Percentiles rank a stretch among this genome's conserved stretches.
phyloP scores from a whole-genome alignment of 495 filamentous ascomycete genomes.

The Penicillium nucicola region DNA sequence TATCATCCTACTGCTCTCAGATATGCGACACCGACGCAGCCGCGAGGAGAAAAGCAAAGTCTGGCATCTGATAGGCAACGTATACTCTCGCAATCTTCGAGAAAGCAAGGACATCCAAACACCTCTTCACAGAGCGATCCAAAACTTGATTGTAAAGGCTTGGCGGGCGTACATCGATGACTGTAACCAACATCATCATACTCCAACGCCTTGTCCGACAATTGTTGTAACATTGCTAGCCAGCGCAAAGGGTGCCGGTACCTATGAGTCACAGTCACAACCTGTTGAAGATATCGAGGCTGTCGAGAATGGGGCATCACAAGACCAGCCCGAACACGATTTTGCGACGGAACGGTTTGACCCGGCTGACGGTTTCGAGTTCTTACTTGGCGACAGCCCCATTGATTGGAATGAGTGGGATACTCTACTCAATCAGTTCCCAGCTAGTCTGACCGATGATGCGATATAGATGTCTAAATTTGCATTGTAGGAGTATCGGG shows the following conservation, averaged over 20 bases:
- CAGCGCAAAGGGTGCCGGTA: background rate
- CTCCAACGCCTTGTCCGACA: constrained; percentile 24
- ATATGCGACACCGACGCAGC: constrained; percentile 29
- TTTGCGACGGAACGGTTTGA: background rate
- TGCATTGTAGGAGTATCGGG: background rate
- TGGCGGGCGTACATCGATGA: constrained; percentile 32
- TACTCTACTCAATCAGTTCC: constrained; percentile 29
- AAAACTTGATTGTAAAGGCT: constrained; percentile 34
- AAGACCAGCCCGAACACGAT: constrained; percentile 8
- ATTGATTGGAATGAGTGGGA: constrained; percentile 38
- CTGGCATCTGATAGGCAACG: constrained; percentile 31
- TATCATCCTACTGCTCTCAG: constrained; percentile 40
- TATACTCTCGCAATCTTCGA: constrained; percentile 24
- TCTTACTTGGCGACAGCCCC: constrained; percentile 18
- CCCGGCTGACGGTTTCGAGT: constrained; percentile 6
- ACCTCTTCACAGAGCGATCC: constrained; percentile 33
- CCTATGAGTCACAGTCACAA: background rate
- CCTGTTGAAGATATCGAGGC: background rate
- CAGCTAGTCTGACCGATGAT: constrained; percentile 21
- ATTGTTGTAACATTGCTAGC: constrained; percentile 13
- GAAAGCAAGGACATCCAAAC: constrained; percentile 15
- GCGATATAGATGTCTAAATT: constrained; percentile 6
- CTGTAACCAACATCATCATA: constrained; percentile 15
- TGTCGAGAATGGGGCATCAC: background rate
- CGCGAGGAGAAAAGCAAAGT: constrained; percentile 28